phyloP scores from a whole-genome alignment of 1,284 basidiomycete genomes.

The Ceratobasidium theobromae region DNA sequence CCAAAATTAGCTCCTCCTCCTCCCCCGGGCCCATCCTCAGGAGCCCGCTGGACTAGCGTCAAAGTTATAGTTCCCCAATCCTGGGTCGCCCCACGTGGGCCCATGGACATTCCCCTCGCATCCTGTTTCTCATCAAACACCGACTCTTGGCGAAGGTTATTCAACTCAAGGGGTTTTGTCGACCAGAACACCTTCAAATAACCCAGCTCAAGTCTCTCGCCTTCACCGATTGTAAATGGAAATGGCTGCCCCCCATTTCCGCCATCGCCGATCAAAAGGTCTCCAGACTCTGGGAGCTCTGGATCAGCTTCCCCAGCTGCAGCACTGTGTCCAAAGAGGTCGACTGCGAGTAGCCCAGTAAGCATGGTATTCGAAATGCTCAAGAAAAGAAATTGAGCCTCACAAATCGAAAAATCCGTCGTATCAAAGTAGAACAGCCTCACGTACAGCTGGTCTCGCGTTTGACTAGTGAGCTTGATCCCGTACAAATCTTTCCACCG shows the following conservation, averaged over 20 bases:
- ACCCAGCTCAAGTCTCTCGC: neutral
- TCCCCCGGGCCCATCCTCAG: too few species aligned
- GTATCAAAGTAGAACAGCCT: conserved; percentile 53
- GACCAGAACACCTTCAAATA: conserved; percentile 29
- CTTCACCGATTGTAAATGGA: neutral
- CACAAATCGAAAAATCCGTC: conserved; percentile 49
- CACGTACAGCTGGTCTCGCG: conserved; percentile 50
- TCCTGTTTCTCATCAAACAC: neutral
- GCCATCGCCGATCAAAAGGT: conserved; percentile 5
- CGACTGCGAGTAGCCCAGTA: neutral
- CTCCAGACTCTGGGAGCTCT: neutral
- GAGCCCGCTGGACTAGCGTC: too few species aligned
- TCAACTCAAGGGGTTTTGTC: conserved; percentile 11
- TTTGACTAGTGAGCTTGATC: conserved; percentile 48
- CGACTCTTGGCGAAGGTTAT: conserved; percentile 1
- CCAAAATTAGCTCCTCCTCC: too few species aligned
- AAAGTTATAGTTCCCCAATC: neutral
- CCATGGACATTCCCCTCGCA: neutral
- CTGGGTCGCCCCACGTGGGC: neutral
- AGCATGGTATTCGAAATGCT: neutral
- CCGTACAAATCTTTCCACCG: conserved; percentile 45
- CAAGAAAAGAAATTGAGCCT: neutral
- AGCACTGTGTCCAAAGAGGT: conserved; percentile 2
- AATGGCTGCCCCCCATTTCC: conserved; percentile 2
- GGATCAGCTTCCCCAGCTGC: neutral